Evolutionary conservation across 441 rosid species (phyloP), one percentile per base, ranked within the genome.

Genomic region (Dalechampia spathulata): DNA sequence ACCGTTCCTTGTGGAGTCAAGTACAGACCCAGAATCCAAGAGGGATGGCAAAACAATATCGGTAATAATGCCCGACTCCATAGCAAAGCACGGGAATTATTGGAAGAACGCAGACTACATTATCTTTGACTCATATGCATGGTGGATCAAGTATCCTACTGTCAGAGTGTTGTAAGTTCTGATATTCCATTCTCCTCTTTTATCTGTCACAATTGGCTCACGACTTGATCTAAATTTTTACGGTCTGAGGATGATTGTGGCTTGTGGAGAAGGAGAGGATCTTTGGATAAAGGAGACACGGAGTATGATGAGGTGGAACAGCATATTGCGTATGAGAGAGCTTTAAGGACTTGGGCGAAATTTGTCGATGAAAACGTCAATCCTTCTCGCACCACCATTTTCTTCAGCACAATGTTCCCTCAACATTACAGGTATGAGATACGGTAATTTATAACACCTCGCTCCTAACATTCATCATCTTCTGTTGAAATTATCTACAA

Each of bases 61-160:
- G 30, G 78, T 84, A 50, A 84, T 91, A 52, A 86, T 84, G 90
- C 83, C 96, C 0, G 89, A 86, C 63, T 84, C 98, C 11, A 84
- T 91, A n/a, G 44, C 77, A 0, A 77, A 81, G 65, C 92, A 91
- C 38, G 96, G 86, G 14, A 52, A 56, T 45, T 75, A 78, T 64
- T 91, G 96, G 98, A 77, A 70, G 49, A 58, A 65, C 13, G 87
- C 82, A 19, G 95, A 91, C 72, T 88, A 68, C 69, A 78, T 91
- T 49, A 64, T 91, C 19, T 88, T 91, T 70, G 82, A 91, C 60
- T 76, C 98, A 16, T 91, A 91, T 70, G 83, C 83, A 2, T 88
- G 98, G 98, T 91, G 98, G 96, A 82, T 81, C 82, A 91, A 91
- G 79, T 80, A 90, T 28, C 76, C 80, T 72, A 40, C 60, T n/a